Percentiles rank a stretch among this genome's conserved stretches.
Conservation (phyloP, 2,329 filamentous ascomycete genomes). For the Apiospora aurea region DNA sequence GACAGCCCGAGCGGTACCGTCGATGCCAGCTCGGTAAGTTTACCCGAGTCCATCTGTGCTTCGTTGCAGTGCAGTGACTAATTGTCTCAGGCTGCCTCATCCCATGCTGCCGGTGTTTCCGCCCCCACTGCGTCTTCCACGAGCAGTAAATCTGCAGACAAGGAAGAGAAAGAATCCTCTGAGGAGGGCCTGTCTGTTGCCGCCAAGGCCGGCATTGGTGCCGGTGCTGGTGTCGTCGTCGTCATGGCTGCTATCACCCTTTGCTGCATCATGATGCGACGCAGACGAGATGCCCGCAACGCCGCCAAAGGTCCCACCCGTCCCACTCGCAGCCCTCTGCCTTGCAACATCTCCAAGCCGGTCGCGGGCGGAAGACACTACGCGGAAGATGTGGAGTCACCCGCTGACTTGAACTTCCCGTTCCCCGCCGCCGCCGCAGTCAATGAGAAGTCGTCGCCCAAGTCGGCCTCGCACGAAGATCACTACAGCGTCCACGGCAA, state of each 20-base stretch:
- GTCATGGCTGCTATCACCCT: conserved; percentile 24
- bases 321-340: conserved; percentile 26
- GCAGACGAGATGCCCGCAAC: not conserved
- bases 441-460: not conserved
- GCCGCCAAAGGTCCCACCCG: not conserved
- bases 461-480: conserved; percentile 23
- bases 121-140: conserved; percentile 15
- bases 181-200: conserved; percentile 23
- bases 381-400: conserved; percentile 24
- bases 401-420: not conserved
- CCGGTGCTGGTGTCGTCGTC: conserved; percentile 27
- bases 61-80: not conserved
- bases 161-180: not conserved
- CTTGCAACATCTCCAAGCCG: conserved; percentile 26
- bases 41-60: not conserved
- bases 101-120: not conserved
- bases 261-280: conserved; percentile 25
- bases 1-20: not conserved
- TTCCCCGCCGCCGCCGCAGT: not conserved
- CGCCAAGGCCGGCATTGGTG: conserved; percentile 28
- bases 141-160: not conserved
- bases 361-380: conserved; percentile 26
- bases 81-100: conserved; percentile 6
- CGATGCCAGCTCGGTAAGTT: conserved; percentile 10
- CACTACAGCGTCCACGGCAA: conserved; percentile 17